Base-by-base conservation (phyloP, 1,284 basidiomycete species). In the Xanthoconium separans region DNA sequence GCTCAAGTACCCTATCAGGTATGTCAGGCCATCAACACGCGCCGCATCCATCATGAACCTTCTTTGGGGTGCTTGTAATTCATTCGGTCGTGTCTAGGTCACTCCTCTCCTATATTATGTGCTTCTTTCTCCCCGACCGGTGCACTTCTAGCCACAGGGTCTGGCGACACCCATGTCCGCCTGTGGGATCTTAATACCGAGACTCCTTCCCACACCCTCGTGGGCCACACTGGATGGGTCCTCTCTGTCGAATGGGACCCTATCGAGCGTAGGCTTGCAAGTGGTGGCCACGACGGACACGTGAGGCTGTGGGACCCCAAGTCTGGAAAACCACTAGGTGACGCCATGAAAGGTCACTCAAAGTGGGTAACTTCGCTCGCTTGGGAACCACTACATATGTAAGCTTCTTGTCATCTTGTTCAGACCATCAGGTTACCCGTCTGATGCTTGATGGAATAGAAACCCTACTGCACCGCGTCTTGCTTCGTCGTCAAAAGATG, bases 351-450 rank as follows among this genome's bases (percentile, higher is more conserved):
- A 62, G 96, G 96, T 0, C 97, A 99, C 68, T 81, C 92, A 30
- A 98, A 98, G 76, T 98, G 96, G 95, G 87, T 99, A 59, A 98
- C 91, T 0, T 91, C 90, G n/a, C 81, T 99, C 20, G 83, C 95
- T 27, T 99, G 95, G 90, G 96, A 99, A 69, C 96, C 97, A 6
- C 85, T 95, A 47, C 97, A 99, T 71, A 75, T 96, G 88, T 91
- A 63, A 57, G 65, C 47, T 57, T 54, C 44, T 40, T 29, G 51
- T 45, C 48, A 12, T 13, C 24, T 51, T 27, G 33, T 51, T 18
- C 12, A 11, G 22, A 34, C 16, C 29, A 29, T 50, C 43, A 39
- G 42, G 40, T 53, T 42, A 58, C 47, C 2, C 12, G 47, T 43
- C 20, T 43, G 41, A 50, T 54, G 37, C 20, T 29, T 55, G 54